A percentile compares a stretch with the other conserved stretches of the same genome.
Conservation (phyloP, 352 stramenopile genomes). For the Aphanomyces astaci region DNA sequence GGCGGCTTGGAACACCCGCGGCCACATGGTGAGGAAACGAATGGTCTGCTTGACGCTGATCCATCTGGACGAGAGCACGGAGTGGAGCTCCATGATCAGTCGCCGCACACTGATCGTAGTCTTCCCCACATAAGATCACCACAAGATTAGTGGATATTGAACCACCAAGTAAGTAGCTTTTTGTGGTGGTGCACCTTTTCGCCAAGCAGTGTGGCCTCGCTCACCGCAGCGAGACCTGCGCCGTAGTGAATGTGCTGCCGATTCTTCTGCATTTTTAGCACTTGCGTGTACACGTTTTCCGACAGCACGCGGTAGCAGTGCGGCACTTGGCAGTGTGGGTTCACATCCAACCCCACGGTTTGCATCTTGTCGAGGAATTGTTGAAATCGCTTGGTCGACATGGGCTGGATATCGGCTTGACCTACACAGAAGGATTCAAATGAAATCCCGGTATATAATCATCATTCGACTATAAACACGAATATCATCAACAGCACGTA, state of each 20-base stretch:
- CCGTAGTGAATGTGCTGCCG: slow-evolving; percentile 9
- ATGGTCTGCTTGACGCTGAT: slow-evolving; percentile 55
- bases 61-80: slow-evolving; percentile 59
- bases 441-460: too few relatives aligned
- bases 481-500: not conserved
- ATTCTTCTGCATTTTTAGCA: slow-evolving; percentile 76
- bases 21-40: slow-evolving; percentile 42
- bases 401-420: slow-evolving; percentile 28
- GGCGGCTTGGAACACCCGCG: slow-evolving; percentile 29
- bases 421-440: too few relatives aligned
- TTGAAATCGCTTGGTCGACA: slow-evolving; percentile 56
- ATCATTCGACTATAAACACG: too few relatives aligned
- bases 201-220: slow-evolving; percentile 3
- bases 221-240: not conserved
- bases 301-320: slow-evolving; percentile 42
- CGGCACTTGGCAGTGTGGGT: slow-evolving; percentile 8
- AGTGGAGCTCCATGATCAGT: slow-evolving; percentile 64
- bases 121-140: slow-evolving; percentile 20
- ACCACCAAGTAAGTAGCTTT: too few relatives aligned
- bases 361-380: slow-evolving; percentile 44
- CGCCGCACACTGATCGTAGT: slow-evolving; percentile 37
- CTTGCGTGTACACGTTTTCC: slow-evolving; percentile 84
- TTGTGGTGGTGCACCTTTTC: slow-evolving; percentile 6
- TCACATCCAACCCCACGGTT: slow-evolving; percentile 1
- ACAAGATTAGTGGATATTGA: too few relatives aligned